A percentile compares a stretch with the other conserved stretches of the same genome.
Evolutionary conservation across 768 basidiomycete species (phyloP).

Genomic region (Rhizopogon salebrosus): DNA sequence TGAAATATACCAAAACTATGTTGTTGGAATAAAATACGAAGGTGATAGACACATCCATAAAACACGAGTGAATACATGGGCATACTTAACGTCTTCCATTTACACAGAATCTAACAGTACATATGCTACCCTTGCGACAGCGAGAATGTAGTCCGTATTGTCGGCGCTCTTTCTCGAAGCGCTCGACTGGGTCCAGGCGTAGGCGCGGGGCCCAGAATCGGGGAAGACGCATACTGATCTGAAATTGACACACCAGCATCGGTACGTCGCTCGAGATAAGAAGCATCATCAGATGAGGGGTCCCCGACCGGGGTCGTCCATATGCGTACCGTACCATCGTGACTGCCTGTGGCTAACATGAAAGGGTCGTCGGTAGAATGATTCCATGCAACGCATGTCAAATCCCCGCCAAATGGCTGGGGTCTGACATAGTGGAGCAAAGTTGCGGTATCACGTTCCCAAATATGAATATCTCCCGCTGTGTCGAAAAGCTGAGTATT

Average conservation of each 20-base stretch:
- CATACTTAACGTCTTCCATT: too few relatives aligned
- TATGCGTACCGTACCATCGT: constrained; percentile 70
- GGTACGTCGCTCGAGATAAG: constrained; percentile 18
- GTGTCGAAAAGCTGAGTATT: neutral
- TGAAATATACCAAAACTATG: too few relatives aligned
- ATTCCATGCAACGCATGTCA: constrained; percentile 83
- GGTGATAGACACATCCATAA: too few relatives aligned
- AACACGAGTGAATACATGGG: too few relatives aligned
- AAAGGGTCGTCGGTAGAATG: constrained; percentile 45
- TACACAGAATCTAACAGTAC: too few relatives aligned
- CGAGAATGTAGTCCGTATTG: neutral
- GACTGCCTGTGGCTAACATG: constrained; percentile 68
- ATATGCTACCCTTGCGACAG: neutral
- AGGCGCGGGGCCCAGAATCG: neutral
- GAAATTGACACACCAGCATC: constrained; percentile 7
- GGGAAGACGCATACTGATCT: neutral
- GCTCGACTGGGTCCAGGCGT: neutral
- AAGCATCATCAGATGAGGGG: constrained; percentile 16
- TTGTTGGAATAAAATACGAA: too few relatives aligned
- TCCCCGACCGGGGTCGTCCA: constrained; percentile 49
- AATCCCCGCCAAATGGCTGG: constrained; percentile 57
- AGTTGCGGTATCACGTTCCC: constrained; percentile 77
- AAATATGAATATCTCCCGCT: constrained; percentile 83
- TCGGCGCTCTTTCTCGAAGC: neutral
- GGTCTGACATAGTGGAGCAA: constrained; percentile 67